Evolutionary conservation across 106 monocot species (phyloP), one percentile per base, ranked within the genome.

Genomic region (Iris macrosiphon): DNA sequence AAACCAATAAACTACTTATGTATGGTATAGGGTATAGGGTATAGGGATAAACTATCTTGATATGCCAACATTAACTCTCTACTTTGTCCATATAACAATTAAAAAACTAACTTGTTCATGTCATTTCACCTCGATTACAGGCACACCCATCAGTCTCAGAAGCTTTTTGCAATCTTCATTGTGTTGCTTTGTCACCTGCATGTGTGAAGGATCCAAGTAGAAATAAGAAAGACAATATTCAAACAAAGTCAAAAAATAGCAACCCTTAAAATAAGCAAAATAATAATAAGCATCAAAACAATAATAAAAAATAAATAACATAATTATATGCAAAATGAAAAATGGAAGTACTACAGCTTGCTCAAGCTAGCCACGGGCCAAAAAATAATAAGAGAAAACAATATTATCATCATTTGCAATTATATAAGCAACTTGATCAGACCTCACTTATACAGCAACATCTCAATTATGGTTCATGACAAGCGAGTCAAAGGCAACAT

Each of bases 81-180:
- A 33, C 29, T 37, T 9, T 19, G 27, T 38, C 22, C 12, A 37
- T 56, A 39, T 18, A 17, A 53, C 17, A 46, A 53, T 14, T 28
- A 50, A 15, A 9, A 33, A 33, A 9, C 2, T 7, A 24, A 58
- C 26, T 41, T 40, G 21, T 58, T n/a, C 16, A 27, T 58, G 11
- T 58, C 19, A 46, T 45, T 41, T 27, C 49, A 77, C 77, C 77
- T 77, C 72, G 49, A 77, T 52, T 10, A 72, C 77, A 49, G 77
- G 66, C 21, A 77, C 66, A 31, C 77, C 77, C 77, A 77, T 77
- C 52, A 77, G 28, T 72, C 71, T 65, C 34, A 77, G 51, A 47
- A 77, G 72, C 31, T 61, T 40, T 71, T 77, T 72, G 57, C 77
- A 77, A 22, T 72, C 72, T 12, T 77, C 72, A 62, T 77, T 77